phyloP scores from a whole-genome alignment of 2,329 filamentous ascomycete genomes.

The Cryphonectria nitschkei region DNA sequence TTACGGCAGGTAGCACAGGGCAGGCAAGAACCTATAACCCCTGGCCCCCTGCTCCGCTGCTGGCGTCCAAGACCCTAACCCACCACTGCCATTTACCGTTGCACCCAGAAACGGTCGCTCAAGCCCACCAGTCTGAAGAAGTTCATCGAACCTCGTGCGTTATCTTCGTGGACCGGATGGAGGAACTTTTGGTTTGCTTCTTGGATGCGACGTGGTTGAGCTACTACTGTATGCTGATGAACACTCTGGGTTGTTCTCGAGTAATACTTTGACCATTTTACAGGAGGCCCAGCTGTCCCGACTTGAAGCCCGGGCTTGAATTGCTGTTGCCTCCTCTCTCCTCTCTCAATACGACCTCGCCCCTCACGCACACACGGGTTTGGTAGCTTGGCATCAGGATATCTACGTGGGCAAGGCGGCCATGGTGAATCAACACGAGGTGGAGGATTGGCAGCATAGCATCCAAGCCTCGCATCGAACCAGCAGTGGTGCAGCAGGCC shows the following conservation, averaged over 20 bases:
- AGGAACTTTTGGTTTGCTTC: background rate
- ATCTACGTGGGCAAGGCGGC: background rate
- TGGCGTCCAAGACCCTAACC: background rate
- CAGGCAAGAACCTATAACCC: background rate
- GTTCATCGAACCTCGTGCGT: background rate
- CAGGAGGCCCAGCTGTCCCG: background rate
- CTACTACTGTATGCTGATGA: background rate
- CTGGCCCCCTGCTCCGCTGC: background rate
- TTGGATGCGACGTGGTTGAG: background rate
- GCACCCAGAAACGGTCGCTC: conserved; percentile 3
- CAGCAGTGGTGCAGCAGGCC: conserved; percentile 20
- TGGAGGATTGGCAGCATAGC: background rate
- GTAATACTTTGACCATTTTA: background rate
- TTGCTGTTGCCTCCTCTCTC: background rate
- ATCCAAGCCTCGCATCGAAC: conserved; percentile 15
- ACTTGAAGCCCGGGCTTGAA: background rate
- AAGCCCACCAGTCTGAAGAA: background rate
- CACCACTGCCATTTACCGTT: background rate
- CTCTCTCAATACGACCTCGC: background rate
- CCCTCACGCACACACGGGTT: background rate
- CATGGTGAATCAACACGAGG: conserved; percentile 7
- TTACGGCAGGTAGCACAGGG: background rate
- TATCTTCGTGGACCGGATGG: background rate
- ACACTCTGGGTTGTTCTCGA: background rate
- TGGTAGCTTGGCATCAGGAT: background rate